Base-by-base conservation (phyloP, 1,139 yeast species). In the Candida sanyaensis region DNA sequence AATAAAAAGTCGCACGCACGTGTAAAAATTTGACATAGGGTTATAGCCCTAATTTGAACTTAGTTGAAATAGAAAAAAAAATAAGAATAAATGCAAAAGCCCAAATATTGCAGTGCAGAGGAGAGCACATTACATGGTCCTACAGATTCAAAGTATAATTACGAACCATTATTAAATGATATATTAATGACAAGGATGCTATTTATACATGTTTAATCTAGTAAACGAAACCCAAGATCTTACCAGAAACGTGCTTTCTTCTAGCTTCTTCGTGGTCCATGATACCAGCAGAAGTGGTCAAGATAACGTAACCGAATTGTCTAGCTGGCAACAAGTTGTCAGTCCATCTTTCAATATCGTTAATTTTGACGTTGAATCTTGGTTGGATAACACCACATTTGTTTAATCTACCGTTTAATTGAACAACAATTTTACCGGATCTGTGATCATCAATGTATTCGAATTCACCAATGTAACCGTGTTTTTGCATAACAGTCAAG, bases 221-320 rank as follows among this genome's bases (percentile, higher is more conserved):
- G 83, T 92, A 92, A 59, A 92, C 97, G 76, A 88, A 92, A 68
- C 98, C 98, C 69, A 92, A 84, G 70, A 92, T 86, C 81, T 92
- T 92, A 76, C 98, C 98, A 64, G 97, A 90, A 65, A 92, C 98
- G 78, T 93, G 98, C 88, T 93, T 93, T 86, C 98, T 88, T 86
- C 97, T 91, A 65, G 99, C 99, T 82, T 93, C 99, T 81, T 93
- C 99, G 81, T 93, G 99, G 83, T 93, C 98, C 97, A 93, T 91
- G 66, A 93, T 93, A 79, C 99, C 99, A 66, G 98, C 97, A 66
- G 99, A 93, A 64, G 99, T 93, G 75, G 99, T 92, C 71, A 92
- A 84, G 74, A 92, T 88, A 69, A 92, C 92, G 80, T 80, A 91
- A 80, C 98, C 98, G 69, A 92, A 92, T 78, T 92, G 98, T 87